Percentiles rank a stretch among this genome's conserved stretches.
Evolutionary conservation across 495 filamentous ascomycete species (phyloP).

Genomic region (Hypomontagnella submonticulosa): DNA sequence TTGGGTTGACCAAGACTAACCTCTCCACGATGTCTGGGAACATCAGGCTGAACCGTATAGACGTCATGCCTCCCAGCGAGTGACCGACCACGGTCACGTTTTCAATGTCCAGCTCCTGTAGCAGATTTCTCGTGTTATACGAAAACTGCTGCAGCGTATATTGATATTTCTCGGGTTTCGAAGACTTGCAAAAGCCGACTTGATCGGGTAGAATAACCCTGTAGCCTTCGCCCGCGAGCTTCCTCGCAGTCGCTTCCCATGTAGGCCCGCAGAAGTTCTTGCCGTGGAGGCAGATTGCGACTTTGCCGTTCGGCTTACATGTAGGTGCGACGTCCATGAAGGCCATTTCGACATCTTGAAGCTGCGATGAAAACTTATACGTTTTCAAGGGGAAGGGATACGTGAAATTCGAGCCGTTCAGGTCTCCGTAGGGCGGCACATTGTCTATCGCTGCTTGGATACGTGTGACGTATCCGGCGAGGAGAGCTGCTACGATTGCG

Average conservation of each 20-base stretch:
- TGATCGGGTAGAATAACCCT: slow-evolving; percentile 60
- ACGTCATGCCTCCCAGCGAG: slow-evolving; percentile 60
- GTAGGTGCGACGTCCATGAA: slow-evolving; percentile 58
- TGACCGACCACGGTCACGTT: slow-evolving; percentile 57
- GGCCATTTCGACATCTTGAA: slow-evolving; percentile 54
- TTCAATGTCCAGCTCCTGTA: slow-evolving; percentile 45
- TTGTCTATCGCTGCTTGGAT: slow-evolving; percentile 39
- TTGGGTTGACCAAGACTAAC: slow-evolving; percentile 52
- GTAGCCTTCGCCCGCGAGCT: slow-evolving; percentile 51
- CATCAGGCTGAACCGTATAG: slow-evolving; percentile 56
- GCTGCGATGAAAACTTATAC: slow-evolving; percentile 53
- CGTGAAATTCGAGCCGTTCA: slow-evolving; percentile 57
- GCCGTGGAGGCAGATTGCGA: slow-evolving; percentile 56
- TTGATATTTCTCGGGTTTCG: slow-evolving; percentile 56
- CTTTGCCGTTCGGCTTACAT: slow-evolving; percentile 39
- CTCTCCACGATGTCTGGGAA: slow-evolving; percentile 48
- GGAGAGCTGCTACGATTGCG: slow-evolving; percentile 15
- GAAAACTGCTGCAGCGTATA: slow-evolving; percentile 57
- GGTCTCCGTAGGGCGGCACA: slow-evolving; percentile 46
- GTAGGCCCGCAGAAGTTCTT: slow-evolving; percentile 61
- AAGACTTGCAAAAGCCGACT: slow-evolving; percentile 62
- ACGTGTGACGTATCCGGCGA: slow-evolving; percentile 20
- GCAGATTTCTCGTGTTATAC: slow-evolving; percentile 53
- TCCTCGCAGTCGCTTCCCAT: slow-evolving; percentile 51
- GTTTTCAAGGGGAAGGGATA: slow-evolving; percentile 56